Base-by-base conservation (phyloP, 768 basidiomycete genomes). In the Ephemerocybe angulata region DNA sequence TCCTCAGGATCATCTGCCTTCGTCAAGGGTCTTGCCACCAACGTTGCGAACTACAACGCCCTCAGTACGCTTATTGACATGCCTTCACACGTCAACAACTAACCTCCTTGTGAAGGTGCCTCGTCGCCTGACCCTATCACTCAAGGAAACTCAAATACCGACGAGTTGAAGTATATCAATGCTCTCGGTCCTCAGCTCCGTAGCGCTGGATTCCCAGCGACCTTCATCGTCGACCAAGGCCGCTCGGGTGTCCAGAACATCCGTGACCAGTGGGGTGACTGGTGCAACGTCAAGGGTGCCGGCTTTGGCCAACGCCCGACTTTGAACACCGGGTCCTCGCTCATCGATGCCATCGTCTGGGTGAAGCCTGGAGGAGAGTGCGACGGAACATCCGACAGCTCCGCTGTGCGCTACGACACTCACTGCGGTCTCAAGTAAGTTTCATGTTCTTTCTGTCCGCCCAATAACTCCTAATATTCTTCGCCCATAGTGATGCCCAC, bases 351-450 rank as follows among this genome's bases (percentile, higher is more conserved):
- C 46, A 79, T 85, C 63, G 81, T 83, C 57, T 85, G 83, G 83
- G 76, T 82, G 60, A 86, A 86, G 72, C 83, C 84, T 35, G 83
- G 83, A 76, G 83, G 84, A 62, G 83, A 85, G 69, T 81, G 76
- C 58, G 84, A 85, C 62, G 83, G 84, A 62, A 85, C 84, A 30
- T 76, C 72, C 57, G 76, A 85, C 74, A 75, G 72, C 46, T 78
- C 79, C 15, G 69, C 83, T 22, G 62, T 74, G 13, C 77, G 82
- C 48, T 84, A 73, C 65, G 83, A 85, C 60, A 65, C 70, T 22
- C 74, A 78, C 60, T 83, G 82, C 61, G 73, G 72, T 49, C 67
- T 63, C 54, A 66, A 71, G 80, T 82, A 63, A 65, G 78, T 75
- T 19, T 43, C 5, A 30, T 40, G 21, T 13, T 33, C 12, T 24